A percentile compares a stretch with the other conserved stretches of the same genome.
phyloP scores from a whole-genome alignment of 768 basidiomycete species.

The Crassisporium funariophilum region DNA sequence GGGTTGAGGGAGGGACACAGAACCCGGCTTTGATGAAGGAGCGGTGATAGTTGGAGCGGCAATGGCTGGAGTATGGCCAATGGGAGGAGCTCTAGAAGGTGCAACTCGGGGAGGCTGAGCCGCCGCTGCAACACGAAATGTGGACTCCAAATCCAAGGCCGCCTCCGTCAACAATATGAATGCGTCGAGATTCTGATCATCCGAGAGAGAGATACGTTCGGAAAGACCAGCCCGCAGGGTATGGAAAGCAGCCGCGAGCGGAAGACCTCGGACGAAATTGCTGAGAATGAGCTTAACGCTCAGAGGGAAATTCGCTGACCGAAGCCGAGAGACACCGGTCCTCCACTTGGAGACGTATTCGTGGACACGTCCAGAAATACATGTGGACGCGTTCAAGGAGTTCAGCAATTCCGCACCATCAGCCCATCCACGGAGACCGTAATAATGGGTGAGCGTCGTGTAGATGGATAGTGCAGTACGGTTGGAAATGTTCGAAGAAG shows the following conservation, averaged over 20 bases:
- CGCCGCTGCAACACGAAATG: neutral
- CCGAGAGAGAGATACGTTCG: neutral
- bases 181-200: neutral
- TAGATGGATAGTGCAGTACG: neutral
- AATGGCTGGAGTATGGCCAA: neutral
- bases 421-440: neutral
- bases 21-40: neutral
- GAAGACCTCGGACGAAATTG: slow-evolving; percentile 1
- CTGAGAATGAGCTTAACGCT: slow-evolving; percentile 5
- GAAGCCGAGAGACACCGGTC: neutral
- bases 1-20: neutral
- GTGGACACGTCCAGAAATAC: neutral
- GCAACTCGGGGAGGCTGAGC: neutral
- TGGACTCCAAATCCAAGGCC: neutral
- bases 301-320: neutral
- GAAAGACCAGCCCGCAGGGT: neutral
- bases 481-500: neutral
- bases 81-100: neutral
- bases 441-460: neutral
- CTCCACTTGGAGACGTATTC: neutral
- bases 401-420: neutral
- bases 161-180: neutral
- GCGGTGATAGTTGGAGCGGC: neutral
- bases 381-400: neutral
- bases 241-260: neutral